Base-by-base conservation (phyloP, 106 monocot species). In the Platanthera zijinensis region DNA sequence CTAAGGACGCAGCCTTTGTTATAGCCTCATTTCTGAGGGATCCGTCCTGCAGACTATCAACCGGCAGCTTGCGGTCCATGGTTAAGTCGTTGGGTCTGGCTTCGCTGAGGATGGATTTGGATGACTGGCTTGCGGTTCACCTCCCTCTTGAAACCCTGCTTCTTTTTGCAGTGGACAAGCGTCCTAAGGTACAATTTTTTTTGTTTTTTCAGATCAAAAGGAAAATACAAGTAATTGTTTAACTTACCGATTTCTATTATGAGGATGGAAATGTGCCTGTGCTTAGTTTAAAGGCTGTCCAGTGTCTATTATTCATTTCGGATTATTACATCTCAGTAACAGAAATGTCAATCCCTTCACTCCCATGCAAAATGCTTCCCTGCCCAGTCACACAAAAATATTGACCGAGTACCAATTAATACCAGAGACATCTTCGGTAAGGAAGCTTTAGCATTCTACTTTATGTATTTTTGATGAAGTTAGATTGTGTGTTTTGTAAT, bases 121-220 rank as follows among this genome's bases (percentile, higher is more conserved):
- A 86, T 15, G 97, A 99, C 47, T 99, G 97, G 97, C 57, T 3
- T 50, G 72, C 85, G 4, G 79, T 92, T 11, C 56, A 86, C 52
- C 25, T 78, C 80, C 86, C 88, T 25, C 21, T 99, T 21, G 71
- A 81, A 19, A 78, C 77, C 49, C 90, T 99, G 76, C 77, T 99
- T 5, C 32, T 53, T 18, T 88, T 85, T 69, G 47, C 88, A 6
- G 69, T 92, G 50, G 97, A 99, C 78, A 81, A 76, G 46, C 87
- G 97, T 1, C 94, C 97, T 6, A 99, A 99, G 97, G 97, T 99
- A 75, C 59, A 59, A 21, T 7, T 61, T 18, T 61, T 19, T 5
- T 7, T 59, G 28, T 9, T 66, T 12, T 66, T 7, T 32, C 11
- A 10, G 66, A 19, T 21, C 4, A 19, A 66, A 66, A 10, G 30